Conservation (phyloP, 2,329 filamentous ascomycete species). For the Ophiosphaerella herpotricha region DNA sequence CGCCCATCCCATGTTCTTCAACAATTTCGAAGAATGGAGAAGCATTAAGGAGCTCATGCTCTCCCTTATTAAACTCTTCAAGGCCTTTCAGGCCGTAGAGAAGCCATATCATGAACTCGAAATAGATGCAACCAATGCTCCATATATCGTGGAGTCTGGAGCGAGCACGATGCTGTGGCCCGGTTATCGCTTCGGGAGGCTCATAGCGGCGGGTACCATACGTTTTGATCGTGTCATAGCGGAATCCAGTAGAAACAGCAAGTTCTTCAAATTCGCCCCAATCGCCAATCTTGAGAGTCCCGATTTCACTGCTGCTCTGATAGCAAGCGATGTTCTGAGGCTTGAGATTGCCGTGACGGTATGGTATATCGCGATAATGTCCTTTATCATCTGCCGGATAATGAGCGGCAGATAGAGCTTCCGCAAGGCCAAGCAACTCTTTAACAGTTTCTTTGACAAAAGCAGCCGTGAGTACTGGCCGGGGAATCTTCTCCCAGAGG, state of each 20-base stretch:
- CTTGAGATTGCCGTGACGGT: slow-evolving; percentile 45
- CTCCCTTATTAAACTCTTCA: background rate
- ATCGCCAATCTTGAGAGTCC: slow-evolving; percentile 21
- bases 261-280: slow-evolving; percentile 16
- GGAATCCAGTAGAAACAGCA: slow-evolving; percentile 3
- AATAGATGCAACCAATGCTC: slow-evolving; percentile 30
- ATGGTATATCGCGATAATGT: slow-evolving; percentile 3
- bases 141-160: slow-evolving; percentile 31
- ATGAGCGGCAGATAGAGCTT: slow-evolving; percentile 19
- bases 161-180: background rate
- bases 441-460: slow-evolving; percentile 4
- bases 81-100: slow-evolving; percentile 15
- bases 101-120: slow-evolving; percentile 29
- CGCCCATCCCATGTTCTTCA: background rate
- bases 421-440: slow-evolving; percentile 23
- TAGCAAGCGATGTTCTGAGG: slow-evolving; percentile 46
- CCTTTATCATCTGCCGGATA: background rate
- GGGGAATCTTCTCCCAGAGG: slow-evolving; percentile 16
- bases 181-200: slow-evolving; percentile 14
- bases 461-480: slow-evolving; percentile 5
- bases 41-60: background rate
- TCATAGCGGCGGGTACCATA: slow-evolving; percentile 22
- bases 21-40: background rate
- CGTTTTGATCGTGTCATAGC: slow-evolving; percentile 5
- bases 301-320: background rate